Evolutionary conservation across 345 rosid species (phyloP).

Genomic region (Moricandia moricandioides): DNA sequence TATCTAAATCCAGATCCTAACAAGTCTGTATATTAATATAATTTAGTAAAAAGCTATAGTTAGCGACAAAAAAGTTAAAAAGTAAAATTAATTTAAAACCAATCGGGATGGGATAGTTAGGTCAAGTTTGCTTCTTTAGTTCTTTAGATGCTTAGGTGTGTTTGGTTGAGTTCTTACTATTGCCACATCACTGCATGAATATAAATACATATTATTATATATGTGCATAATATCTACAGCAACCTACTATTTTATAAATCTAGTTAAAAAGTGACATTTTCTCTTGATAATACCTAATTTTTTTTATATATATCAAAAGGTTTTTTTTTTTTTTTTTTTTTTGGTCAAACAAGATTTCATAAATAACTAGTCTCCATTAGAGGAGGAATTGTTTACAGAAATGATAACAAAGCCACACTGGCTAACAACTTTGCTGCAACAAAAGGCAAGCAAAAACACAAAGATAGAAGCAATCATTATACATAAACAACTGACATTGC

Average conservation of each 20-base stretch:
- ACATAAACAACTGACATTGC: too few relatives aligned
- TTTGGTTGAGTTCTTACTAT: constrained; percentile 31
- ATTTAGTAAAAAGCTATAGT: not conserved
- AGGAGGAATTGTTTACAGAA: too few relatives aligned
- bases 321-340: too few relatives aligned
- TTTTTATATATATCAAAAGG: too few relatives aligned
- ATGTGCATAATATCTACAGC: constrained; percentile 13
- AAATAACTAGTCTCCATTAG: too few relatives aligned
- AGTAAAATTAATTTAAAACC: constrained; percentile 3
- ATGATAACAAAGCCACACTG: too few relatives aligned
- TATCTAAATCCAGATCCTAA: constrained; percentile 28
- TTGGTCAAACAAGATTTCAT: too few relatives aligned
- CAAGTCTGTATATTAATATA: not conserved
- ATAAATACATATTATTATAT: too few relatives aligned
- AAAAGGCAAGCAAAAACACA: too few relatives aligned
- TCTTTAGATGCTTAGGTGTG: constrained; percentile 30
- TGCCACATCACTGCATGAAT: constrained; percentile 30
- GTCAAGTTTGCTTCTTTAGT: constrained; percentile 37
- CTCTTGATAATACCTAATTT: not conserved
- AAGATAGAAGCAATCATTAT: too few relatives aligned
- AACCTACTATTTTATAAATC: not conserved
- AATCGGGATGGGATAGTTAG: constrained; percentile 39
- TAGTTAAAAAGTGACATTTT: not conserved
- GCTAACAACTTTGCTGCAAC: too few relatives aligned
- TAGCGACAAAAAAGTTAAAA: constrained; percentile 3